Evolutionary conservation across 306 rosid species (phyloP), one percentile per base, ranked within the genome.

Genomic region (Vigna angularis): DNA sequence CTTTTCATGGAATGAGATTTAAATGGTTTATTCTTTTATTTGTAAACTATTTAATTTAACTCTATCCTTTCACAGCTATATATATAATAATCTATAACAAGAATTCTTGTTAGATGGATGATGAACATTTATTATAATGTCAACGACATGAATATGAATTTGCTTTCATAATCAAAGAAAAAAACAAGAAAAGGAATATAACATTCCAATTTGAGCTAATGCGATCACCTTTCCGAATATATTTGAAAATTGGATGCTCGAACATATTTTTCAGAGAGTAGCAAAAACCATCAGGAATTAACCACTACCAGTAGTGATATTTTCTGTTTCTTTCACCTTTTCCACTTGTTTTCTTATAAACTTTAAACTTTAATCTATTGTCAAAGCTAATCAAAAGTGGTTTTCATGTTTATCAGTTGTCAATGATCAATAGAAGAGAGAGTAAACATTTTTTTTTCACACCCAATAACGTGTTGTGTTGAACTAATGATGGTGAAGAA

Each of bases 201-300:
- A 32, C 12, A 6, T 3, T 61, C 6, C 22, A 61, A 61, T 61
- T 61, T 30, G 22, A 61, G 44, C 67, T 61, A 32, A 61, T 61
- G 42, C 40, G 67, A 59, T 59, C 9, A 15, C 2, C 17, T 61
- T 30, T 30, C 10, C 22, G 67, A 61, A 32, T 61, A 61, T 30
- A 61, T 30, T 61, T 61, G 22, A 61, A 61, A 42, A 61, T 32
- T 61, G 67, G 44, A 61, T 61, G 6, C 67, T 61, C 22, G 22
- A 32, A 61, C 30, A 28, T 28, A 30, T 15, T 32, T 32, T 62
- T 22, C 16, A 62, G 16, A 32, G 24, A 6, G 47, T 3, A 16
- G 66, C 11, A 59, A 28, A 26, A 15, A 62, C 6, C 68, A 32
- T 16, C 16, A 62, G 68, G 68, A 62, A 32, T 9, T 62, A 62